These are phyloP conservation scores for Usnea hakonensis DNA, from an alignment of 495 filamentous ascomycete species.

Conservation along the genomic window DNA sequence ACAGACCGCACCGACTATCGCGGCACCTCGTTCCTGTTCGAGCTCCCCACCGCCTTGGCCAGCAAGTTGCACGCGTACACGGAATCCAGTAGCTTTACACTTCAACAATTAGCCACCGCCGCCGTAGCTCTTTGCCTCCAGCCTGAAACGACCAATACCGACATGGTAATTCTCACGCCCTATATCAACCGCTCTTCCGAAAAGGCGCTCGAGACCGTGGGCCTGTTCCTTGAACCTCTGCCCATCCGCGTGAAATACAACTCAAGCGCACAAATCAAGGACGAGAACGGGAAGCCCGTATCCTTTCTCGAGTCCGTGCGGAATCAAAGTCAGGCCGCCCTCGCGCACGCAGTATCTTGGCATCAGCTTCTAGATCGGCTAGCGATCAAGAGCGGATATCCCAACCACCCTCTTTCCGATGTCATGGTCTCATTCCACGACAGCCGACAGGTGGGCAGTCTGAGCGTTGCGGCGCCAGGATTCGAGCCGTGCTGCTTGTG, in stretches of 20 bases:
- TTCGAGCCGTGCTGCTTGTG: not conserved
- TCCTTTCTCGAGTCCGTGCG: not conserved
- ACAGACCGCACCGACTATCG: no score
- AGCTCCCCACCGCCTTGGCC: no score
- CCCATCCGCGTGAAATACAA: constrained; percentile 28
- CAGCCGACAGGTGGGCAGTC: not conserved
- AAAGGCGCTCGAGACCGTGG: constrained; percentile 25
- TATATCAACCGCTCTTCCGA: constrained; percentile 26
- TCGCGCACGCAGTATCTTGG: not conserved
- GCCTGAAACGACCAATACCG: not conserved
- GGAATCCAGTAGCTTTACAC: constrained; percentile 16
- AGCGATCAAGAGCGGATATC: not conserved
- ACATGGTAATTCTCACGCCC: constrained; percentile 24
- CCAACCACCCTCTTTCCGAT: not conserved
- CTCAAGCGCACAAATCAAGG: not conserved
- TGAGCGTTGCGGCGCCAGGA: not conserved
- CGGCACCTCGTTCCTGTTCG: no score
- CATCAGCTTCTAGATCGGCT: not conserved
- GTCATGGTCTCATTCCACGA: not conserved
- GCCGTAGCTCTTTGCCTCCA: constrained; percentile 26
- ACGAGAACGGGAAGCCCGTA: not conserved
- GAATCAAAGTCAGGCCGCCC: not conserved
- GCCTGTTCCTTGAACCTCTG: constrained; percentile 32
- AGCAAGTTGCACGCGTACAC: not conserved
- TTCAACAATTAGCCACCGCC: constrained; percentile 29